Base-by-base conservation (phyloP, 1,284 basidiomycete genomes). In the Malassezia yamatoensis region DNA sequence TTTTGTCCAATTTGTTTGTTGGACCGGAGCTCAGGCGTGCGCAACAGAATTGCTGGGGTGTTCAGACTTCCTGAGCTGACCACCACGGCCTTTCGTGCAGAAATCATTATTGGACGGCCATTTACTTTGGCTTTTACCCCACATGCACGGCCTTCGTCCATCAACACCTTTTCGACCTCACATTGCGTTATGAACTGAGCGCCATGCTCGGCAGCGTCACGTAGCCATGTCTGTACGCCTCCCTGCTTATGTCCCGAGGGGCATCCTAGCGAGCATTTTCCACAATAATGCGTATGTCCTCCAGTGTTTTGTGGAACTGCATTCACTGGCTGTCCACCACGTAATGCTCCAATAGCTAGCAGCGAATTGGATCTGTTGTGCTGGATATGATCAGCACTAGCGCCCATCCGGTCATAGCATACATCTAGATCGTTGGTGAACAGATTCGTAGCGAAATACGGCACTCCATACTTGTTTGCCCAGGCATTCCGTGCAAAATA, bases 1-100 rank as follows among this genome's bases (percentile, higher is more conserved):
- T 77, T 75, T 48, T 72, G 64, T 10, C 79, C 79, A 54, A 80
- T 77, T 59, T 74, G 67, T 47, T 75, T 74, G 68, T 78, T 78
- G 63, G 62, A 65, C 46, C 61, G 63, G 32, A 79, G 62, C 15
- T 75, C 74, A n/a, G 72, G 72, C 36, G 74, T 75, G 34, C 78
- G 74, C 20, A 78, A 69, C 7, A 80, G 68, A 44, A 80, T 58
- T 0, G 77, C 78, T 0, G 79, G 79, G 3, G 76, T 76, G 59
- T 78, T 72, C 48, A 79, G 57, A 11, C 75, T 74, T 9, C 79
- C 79, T 0, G 70, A 72, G 10, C 74, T 70, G 41, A 76, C 67
- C 33, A 79, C 70, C 2, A 78, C 76, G 2, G 69, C 73, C 49
- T 67, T 65, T n/a, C 68, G 60, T 6, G 77, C 76, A 1, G 62